A percentile compares a stretch with the other conserved stretches of the same genome.
These are phyloP conservation scores for Smallanthus sonchifolius DNA, from an alignment of 129 eudicot species.

Conservation along the genomic window DNA sequence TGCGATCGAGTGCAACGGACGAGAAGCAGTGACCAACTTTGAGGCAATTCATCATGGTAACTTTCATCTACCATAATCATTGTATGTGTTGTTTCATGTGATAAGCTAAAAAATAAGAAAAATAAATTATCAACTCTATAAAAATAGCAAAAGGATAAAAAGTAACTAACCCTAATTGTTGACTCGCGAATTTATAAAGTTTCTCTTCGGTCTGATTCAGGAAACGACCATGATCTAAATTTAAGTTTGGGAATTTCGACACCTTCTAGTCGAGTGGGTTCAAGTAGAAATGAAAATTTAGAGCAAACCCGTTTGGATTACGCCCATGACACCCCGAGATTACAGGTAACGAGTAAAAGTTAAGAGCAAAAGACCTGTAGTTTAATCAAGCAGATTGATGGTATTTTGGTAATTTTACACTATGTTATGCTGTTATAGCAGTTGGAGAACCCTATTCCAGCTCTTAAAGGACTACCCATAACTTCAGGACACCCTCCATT, in stretches of 20 bases:
- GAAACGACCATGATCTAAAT: constrained; percentile 44
- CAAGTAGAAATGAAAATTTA: constrained; percentile 34
- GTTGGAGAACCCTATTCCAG: constrained; percentile 38
- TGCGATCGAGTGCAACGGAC: constrained; percentile 60
- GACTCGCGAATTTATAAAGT: neutral
- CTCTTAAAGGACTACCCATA: constrained; percentile 37
- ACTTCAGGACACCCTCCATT: constrained; percentile 34
- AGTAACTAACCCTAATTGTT: too few relatives aligned
- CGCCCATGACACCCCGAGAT: constrained; percentile 28
- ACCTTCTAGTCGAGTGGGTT: constrained; percentile 28
- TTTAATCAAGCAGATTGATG: neutral
- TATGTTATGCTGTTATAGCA: constrained; percentile 21
- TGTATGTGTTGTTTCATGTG: neutral
- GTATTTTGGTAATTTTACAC: neutral
- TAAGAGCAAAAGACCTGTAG: neutral
- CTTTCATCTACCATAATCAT: neutral
- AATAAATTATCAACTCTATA: too few relatives aligned
- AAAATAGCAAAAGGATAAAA: too few relatives aligned
- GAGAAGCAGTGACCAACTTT: constrained; percentile 68
- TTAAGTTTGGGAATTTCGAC: constrained; percentile 58
- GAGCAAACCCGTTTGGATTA: neutral
- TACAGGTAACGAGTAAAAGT: constrained; percentile 28
- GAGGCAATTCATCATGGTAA: constrained; percentile 37
- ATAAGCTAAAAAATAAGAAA: too few relatives aligned
- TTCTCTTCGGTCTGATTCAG: constrained; percentile 20